Percentiles rank a stretch among this genome's conserved stretches.
phyloP scores from a whole-genome alignment of 768 basidiomycete species.

The Suillus brevipes region DNA sequence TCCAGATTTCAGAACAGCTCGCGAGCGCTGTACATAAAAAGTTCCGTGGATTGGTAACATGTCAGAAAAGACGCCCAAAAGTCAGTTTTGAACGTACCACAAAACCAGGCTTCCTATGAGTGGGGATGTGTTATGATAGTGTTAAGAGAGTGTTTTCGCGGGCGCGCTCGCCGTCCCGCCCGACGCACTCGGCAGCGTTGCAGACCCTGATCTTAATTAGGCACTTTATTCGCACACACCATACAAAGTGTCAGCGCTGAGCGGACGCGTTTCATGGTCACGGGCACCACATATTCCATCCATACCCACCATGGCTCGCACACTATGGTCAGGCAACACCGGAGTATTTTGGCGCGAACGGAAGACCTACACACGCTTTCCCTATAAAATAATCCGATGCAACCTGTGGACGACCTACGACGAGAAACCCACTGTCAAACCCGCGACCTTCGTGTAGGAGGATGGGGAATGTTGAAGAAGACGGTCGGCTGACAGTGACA shows the following conservation, averaged over 20 bases:
- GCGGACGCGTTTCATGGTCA: background rate
- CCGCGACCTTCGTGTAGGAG: background rate
- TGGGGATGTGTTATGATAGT: background rate
- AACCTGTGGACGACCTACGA: background rate
- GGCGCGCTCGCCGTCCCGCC: background rate
- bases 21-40: constrained; percentile 8
- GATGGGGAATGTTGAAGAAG: background rate
- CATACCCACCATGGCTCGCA: background rate
- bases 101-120: no score
- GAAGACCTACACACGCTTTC: background rate
- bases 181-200: background rate
- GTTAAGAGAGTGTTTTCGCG: background rate
- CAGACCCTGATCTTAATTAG: background rate
- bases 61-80: constrained; percentile 12
- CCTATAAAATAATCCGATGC: background rate
- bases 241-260: background rate
- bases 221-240: background rate
- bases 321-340: background rate
- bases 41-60: constrained; percentile 3
- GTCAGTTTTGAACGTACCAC: background rate
- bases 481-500: background rate
- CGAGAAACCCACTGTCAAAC: background rate
- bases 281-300: background rate
- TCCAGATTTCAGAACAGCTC: background rate
- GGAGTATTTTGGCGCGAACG: background rate